Conservation (phyloP, 139 green algal genomes). For the Bryopsis sp. region DNA sequence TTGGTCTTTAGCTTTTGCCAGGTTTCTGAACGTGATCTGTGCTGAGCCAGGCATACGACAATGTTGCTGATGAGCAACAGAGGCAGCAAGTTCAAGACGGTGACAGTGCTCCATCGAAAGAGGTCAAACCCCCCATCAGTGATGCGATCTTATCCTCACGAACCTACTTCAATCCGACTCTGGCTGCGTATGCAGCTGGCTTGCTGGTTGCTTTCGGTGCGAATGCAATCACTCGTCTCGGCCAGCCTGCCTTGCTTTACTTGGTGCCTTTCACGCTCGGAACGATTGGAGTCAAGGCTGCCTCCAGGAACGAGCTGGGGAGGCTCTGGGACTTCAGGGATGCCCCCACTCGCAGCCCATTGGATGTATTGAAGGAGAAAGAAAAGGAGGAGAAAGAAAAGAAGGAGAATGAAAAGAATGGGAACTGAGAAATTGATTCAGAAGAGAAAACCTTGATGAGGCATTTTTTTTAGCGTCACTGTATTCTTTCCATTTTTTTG, state of each 20-base stretch:
- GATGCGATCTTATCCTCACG: constrained; percentile 58
- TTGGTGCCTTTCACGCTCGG: constrained; percentile 81
- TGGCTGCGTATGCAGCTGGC: constrained; percentile 61
- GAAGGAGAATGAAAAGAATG: no score
- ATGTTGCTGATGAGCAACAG: not conserved
- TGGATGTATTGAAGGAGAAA: no score
- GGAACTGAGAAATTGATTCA: no score
- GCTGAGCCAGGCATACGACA: not conserved
- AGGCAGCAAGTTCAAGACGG: not conserved
- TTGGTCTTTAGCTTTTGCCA: no score
- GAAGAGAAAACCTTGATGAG: no score
- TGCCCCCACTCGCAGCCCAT: no score
- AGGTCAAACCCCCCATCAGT: constrained; percentile 21
- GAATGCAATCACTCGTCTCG: constrained; percentile 70
- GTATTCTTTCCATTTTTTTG: no score
- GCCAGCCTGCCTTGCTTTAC: constrained; percentile 91
- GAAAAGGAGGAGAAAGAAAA: no score
- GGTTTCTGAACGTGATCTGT: constrained; percentile 11
- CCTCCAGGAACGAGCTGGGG: constrained; percentile 34
- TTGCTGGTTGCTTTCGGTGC: constrained; percentile 65
- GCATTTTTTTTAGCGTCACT: no score
- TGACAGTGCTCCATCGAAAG: not conserved
- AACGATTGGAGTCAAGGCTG: constrained; percentile 30
- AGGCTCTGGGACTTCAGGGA: constrained; percentile 53
- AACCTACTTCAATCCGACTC: constrained; percentile 57